phyloP scores from a whole-genome alignment of 148 eudicot genomes.

The Amaranthus cruentus region DNA sequence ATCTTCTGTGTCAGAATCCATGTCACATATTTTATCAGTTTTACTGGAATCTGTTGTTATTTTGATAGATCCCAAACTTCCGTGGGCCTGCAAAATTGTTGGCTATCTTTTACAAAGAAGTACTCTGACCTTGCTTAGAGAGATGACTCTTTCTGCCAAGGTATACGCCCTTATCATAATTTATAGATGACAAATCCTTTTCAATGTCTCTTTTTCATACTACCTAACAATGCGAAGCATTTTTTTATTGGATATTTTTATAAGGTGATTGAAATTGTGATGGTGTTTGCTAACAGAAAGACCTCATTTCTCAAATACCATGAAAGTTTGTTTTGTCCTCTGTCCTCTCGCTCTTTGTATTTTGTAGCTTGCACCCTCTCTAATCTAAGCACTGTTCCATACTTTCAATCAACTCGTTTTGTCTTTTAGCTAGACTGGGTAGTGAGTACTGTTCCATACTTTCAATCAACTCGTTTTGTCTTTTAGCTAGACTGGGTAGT shows the following conservation, averaged over 20 bases:
- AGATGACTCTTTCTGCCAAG: conserved; percentile 58
- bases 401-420: no score
- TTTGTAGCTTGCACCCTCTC: no score
- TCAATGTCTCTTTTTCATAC: neutral
- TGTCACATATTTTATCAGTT: conserved; percentile 35
- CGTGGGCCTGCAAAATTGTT: conserved; percentile 82
- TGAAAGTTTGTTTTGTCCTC: neutral
- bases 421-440: no score
- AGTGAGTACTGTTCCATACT: no score
- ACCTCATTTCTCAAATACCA: neutral
- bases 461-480: no score
- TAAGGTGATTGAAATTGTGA: neutral
- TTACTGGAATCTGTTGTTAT: conserved; percentile 55
- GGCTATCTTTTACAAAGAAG: conserved; percentile 54
- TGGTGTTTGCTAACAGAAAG: neutral
- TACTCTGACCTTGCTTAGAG: conserved; percentile 49
- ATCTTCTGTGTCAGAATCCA: conserved; percentile 37
- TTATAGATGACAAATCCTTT: neutral
- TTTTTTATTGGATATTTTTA: neutral
- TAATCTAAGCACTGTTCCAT: no score
- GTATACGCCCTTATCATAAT: conserved; percentile 25
- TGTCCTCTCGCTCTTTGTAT: no score
- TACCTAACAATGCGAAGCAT: neutral
- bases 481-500: no score
- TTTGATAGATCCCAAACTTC: conserved; percentile 69